Evolutionary conservation across 768 basidiomycete genomes (phyloP), one percentile per base, ranked within the genome.

Genomic region (Amanita muscaria): DNA sequence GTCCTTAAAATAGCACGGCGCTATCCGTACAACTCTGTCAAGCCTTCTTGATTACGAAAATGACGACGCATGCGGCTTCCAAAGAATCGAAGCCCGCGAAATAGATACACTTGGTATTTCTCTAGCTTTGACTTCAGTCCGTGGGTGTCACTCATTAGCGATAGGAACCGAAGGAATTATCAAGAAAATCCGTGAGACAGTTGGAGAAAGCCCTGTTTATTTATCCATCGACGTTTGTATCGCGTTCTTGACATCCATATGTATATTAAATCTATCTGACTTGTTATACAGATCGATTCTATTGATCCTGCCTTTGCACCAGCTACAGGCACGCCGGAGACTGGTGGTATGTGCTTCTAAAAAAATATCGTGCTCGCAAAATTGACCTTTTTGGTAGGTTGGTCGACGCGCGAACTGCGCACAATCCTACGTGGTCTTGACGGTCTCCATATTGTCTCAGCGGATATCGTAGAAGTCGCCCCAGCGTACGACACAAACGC

Each of bases 271-370:
- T 21, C 15, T 40, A 24, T 29, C 42, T 27, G n/a, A 15, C 27
- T 42, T 8, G 42, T 42, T 16, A 36, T 12, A 25, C 51, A 83
- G 81, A 85, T 85, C 49, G 83, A 85, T 56, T 80, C 80, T 34
- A 82, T 86, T 49, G 86, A 88, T 60, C 87, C 86, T 15, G 79
- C 79, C 12, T 84, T 87, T 50, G 87, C 86, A 2, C 87, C 86
- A 21, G 86, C 85, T 1, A 87, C 87, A 0, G 87, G 87, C 3
- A 89, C 88, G 1, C 88, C 87, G 1, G 88, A 89, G 62, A 82
- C 86, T 0, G 87, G 86, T 0, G 27, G 27, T 29, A 29, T 29
- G 27, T 6, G 27, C 12, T n/a, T n/a, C n/a, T n/a, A n/a, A n/a
- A n/a, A n/a, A n/a, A n/a, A n/a, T n/a, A n/a, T n/a, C n/a, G n/a